phyloP scores from a whole-genome alignment of 2,329 filamentous ascomycete genomes.

The Colletotrichum camelliae region DNA sequence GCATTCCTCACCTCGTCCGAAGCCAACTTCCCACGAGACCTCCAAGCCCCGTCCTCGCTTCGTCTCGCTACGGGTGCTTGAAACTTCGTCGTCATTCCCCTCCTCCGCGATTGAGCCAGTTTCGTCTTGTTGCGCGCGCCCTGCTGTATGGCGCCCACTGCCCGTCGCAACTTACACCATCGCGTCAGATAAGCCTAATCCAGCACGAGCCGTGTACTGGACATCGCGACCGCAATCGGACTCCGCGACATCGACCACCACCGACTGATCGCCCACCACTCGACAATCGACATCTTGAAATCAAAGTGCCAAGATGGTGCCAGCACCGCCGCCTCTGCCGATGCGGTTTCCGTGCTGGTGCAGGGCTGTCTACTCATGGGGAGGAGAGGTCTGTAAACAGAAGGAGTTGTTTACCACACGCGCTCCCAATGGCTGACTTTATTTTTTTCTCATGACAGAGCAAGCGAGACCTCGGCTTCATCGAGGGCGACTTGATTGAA shows the following conservation, averaged over 20 bases:
- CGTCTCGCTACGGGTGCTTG: conserved; percentile 3
- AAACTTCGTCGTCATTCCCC: background rate
- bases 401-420: background rate
- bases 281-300: background rate
- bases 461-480: conserved; percentile 93
- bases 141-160: background rate
- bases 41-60: background rate
- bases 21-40: background rate
- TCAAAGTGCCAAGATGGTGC: conserved; percentile 49
- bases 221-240: background rate
- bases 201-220: conserved; percentile 9
- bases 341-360: conserved; percentile 90
- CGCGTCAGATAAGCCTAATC: background rate
- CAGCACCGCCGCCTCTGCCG: conserved; percentile 67
- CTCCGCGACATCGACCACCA: background rate
- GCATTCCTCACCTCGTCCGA: conserved; percentile 11
- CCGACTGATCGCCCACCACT: background rate
- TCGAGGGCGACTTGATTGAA: conserved; percentile 97
- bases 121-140: background rate
- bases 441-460: conserved; percentile 54
- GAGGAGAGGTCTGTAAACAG: conserved; percentile 70
- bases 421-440: conserved; percentile 25
- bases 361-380: conserved; percentile 90
- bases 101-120: background rate
- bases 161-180: conserved; percentile 3